Base-by-base conservation (phyloP, 1,139 yeast species). In the Geotrichum restrictum region DNA sequence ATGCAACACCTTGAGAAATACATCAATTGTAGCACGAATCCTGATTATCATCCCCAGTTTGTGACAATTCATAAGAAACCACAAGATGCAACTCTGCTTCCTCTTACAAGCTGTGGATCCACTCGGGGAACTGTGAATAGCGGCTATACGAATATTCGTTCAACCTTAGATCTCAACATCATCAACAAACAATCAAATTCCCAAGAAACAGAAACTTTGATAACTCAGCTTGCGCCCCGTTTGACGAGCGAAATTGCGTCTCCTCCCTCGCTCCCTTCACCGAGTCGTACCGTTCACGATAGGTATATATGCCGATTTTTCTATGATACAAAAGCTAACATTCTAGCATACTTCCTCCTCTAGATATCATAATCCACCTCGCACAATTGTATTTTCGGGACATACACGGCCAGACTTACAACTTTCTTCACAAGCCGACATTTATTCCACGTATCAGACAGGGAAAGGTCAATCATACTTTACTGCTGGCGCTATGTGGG, bases 351-450 rank as follows among this genome's bases (percentile, higher is more conserved):
- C 37, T 57, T n/a, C 60, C 60, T 3, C 50, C 58, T 5, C 49
- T 53, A n/a, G 65, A 63, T 36, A 46, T 66, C 18, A 55, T 60
- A 13, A 51, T 61, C 32, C 68, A 65, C 45, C 59, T 66, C 33
- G 63, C 58, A 2, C 67, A 64, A 45, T 53, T 61, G 10, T 69
- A 69, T 53, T 69, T 69, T 55, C 58, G 66, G 36, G 62, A 68
- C 45, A 60, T 69, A 41, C 70, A 70, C 58, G 65, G 67, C 50
- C 73, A 69, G 55, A 69, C 71, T 3, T 70, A 70, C 54, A 64
- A 68, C 14, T 69, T 69, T 51, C 61, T 70, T 16, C 73, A 70
- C 57, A 62, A 64, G 36, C 70, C 70, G 1, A 60, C 70, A 1
- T 68, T 70, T 45, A 62, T 70, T 59, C 60, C 62, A 6, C 56